Base-by-base conservation (phyloP, 495 filamentous ascomycete genomes). In the Xylaria intraflava region DNA sequence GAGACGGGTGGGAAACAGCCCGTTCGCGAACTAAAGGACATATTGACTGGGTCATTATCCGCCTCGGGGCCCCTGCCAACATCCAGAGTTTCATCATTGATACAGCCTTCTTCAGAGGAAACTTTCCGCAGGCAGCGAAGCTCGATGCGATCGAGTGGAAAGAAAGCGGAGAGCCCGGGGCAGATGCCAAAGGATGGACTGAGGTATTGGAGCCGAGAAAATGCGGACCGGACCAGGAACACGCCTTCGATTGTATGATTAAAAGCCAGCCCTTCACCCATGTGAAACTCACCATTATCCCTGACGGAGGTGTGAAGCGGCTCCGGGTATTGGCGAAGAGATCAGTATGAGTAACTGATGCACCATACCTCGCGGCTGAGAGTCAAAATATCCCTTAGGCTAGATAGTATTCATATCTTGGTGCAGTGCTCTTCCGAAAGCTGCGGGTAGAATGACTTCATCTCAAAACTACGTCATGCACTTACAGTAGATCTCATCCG, bases 1-100 rank as follows among this genome's bases (percentile, higher is more conserved):
- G 90, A 27, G 90, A 95, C 67, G 91, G 91, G 2, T 96, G 91
- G 90, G 90, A 96, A 71, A 96, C 90, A 10, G 83, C 85, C 48
- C 79, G 91, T 33, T 89, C 85, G 27, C 71, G 91, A 22, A 82
- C 77, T 20, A 81, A 82, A 59, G 85, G 80, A 10, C 91, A 96
- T 69, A 73, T 87, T 17, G 91, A 96, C 69, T 95, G 91, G 90
- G 78, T 84, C 9, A 83, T 95, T 55, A 77, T 94, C 47, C 78
- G 79, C 57, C 79, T 96, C 20, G 90, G 90, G 6, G 78, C 83
- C 1, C 74, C 79, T 14, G 90, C 88, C 0, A 76, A 76, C 35
- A 79, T 95, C 39, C 77, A 84, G 53, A 82, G 79, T 60, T 70
- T 95, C 22, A 67, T 94, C 3, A 83, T 95, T 12, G 91, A 96